phyloP scores from a whole-genome alignment of 2,329 filamentous ascomycete species.

The Triangularia verruculosa region DNA sequence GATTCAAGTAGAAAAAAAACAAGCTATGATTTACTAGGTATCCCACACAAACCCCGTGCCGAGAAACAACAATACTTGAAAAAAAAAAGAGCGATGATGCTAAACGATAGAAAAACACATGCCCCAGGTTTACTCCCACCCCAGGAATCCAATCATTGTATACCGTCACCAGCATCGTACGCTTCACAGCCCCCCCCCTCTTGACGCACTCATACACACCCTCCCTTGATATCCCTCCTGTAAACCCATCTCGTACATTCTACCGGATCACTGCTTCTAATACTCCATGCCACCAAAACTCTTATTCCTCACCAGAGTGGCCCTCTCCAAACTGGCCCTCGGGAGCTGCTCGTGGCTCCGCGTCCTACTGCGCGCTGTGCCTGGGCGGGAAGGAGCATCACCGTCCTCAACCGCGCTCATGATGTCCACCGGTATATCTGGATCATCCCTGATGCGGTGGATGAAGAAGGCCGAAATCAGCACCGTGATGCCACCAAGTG shows the following conservation, averaged over 20 bases:
- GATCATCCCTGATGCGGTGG: conserved; percentile 62
- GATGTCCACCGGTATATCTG: conserved; percentile 38
- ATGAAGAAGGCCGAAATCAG: conserved; percentile 74
- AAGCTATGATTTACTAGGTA: neutral
- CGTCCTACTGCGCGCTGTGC: conserved; percentile 36
- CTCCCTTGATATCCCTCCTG: neutral
- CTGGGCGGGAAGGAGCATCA: conserved; percentile 30
- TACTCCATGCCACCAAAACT: conserved; percentile 51
- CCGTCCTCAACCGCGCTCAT: conserved; percentile 43
- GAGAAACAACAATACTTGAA: neutral
- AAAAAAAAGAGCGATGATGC: neutral
- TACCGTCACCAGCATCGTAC: neutral
- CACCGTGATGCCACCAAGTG: conserved; percentile 77
- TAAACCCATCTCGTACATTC: neutral
- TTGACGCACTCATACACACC: neutral
- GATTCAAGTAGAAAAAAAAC: too few species aligned
- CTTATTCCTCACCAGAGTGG: conserved; percentile 46
- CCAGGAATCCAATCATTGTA: neutral
- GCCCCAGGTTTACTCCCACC: neutral
- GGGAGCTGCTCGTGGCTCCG: conserved; percentile 42
- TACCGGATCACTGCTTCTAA: conserved; percentile 24
- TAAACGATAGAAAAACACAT: neutral
- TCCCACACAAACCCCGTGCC: neutral
- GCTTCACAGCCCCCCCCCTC: neutral
- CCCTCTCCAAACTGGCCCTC: conserved; percentile 44